These are phyloP conservation scores for Actinomortierella ambigua DNA, from an alignment of 371 early-diverging fungal species.

Conservation along the genomic window DNA sequence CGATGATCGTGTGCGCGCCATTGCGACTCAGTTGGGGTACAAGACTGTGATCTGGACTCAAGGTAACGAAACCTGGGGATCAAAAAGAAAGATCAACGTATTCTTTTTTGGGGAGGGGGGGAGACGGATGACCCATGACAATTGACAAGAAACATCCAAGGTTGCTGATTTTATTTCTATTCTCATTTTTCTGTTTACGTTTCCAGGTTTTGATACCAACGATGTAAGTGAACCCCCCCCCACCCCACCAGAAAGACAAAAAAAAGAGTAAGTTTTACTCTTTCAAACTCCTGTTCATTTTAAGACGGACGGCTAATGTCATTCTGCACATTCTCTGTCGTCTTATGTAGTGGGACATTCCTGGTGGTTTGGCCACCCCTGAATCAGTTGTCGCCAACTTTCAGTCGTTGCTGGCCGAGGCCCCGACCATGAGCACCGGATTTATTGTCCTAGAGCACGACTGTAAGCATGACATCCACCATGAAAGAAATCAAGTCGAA, in stretches of 20 bases:
- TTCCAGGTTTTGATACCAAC: slow-evolving; percentile 7
- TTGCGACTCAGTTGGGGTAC: slow-evolving; percentile 59
- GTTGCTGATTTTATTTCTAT: too few relatives aligned
- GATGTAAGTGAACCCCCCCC: slow-evolving; percentile 23
- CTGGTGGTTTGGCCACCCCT: slow-evolving; percentile 13
- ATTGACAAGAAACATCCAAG: too few relatives aligned
- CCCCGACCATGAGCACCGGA: slow-evolving; percentile 38
- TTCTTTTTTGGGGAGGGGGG: too few relatives aligned
- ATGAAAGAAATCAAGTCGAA: too few relatives aligned
- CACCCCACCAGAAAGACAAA: neutral
- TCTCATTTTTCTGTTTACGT: too few relatives aligned
- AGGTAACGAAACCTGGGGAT: slow-evolving; percentile 28
- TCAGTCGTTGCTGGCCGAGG: slow-evolving; percentile 33
- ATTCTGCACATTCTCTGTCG: neutral
- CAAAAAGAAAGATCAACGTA: too few relatives aligned
- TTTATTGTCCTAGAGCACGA: slow-evolving; percentile 46
- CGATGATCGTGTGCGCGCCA: slow-evolving; percentile 68
- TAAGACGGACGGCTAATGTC: too few relatives aligned
- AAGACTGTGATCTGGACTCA: slow-evolving; percentile 57
- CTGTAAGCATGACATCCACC: neutral
- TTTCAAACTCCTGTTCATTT: too few relatives aligned
- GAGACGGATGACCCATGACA: too few relatives aligned
- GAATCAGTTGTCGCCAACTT: slow-evolving; percentile 36
- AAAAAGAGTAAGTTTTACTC: neutral
- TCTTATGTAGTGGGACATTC: slow-evolving; percentile 35